phyloP scores from a whole-genome alignment of 2,329 filamentous ascomycete genomes.

The Fusarium cicatricum region DNA sequence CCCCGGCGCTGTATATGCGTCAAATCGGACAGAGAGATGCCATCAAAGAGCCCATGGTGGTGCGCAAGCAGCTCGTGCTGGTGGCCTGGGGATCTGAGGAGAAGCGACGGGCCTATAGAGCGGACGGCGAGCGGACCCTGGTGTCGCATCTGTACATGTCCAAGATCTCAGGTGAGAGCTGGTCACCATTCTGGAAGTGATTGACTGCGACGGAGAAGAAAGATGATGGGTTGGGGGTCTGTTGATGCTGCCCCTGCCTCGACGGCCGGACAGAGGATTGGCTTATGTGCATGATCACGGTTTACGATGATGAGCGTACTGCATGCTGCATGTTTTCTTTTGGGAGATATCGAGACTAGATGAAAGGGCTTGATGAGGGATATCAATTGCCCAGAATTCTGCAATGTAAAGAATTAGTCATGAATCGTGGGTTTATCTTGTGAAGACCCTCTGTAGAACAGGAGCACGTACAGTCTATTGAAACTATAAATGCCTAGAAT shows the following conservation, averaged over 20 bases:
- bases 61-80: constrained; percentile 51
- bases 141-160: constrained; percentile 42
- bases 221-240: not conserved
- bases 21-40: constrained; percentile 47
- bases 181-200: constrained; percentile 25
- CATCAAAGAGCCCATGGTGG: constrained; percentile 45
- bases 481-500: no score
- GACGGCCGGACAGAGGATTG: not conserved
- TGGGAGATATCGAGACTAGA: no score
- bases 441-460: no score
- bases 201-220: not conserved
- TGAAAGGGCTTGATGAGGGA: no score
- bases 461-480: no score
- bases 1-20: constrained; percentile 49
- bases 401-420: no score
- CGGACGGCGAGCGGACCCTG: constrained; percentile 43
- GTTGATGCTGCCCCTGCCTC: no score
- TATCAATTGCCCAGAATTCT: no score
- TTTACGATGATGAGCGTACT: no score
- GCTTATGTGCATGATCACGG: no score
- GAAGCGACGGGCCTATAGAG: constrained; percentile 41
- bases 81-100: constrained; percentile 51
- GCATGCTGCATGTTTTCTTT: no score
- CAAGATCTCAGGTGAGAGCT: constrained; percentile 26
- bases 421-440: no score